These are phyloP conservation scores for Solanum pennellii DNA, from an alignment of 257 asterid species.

Conservation along the genomic window DNA sequence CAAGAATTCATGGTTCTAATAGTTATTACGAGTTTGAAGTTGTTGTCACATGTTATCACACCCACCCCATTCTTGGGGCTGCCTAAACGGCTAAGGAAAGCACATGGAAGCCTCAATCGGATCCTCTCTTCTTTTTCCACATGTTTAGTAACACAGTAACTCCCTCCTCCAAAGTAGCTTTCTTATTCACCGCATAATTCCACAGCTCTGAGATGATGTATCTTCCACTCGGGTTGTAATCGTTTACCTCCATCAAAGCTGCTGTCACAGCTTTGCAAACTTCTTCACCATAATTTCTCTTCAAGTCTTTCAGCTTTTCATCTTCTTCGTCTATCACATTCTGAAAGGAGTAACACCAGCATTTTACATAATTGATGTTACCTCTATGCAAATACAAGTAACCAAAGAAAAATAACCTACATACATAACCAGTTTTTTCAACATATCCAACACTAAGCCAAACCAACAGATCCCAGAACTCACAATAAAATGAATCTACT, in stretches of 20 bases:
- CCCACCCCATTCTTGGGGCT: not conserved
- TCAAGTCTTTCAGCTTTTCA: constrained; percentile 63
- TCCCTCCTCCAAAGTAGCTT: constrained; percentile 70
- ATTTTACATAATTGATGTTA: not conserved
- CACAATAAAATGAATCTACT: not conserved
- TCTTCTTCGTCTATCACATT: constrained; percentile 51
- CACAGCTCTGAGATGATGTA: constrained; percentile 68
- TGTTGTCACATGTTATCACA: not conserved
- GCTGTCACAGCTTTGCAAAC: constrained; percentile 55
- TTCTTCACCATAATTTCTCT: constrained; percentile 32
- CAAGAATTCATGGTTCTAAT: not conserved
- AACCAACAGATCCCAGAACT: not conserved
- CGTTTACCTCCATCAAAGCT: constrained; percentile 60
- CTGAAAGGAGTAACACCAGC: constrained; percentile 20
- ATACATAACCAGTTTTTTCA: not conserved
- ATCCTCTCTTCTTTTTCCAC: constrained; percentile 36
- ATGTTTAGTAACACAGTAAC: constrained; percentile 38
- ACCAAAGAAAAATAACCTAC: not conserved
- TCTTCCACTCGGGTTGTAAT: constrained; percentile 79
- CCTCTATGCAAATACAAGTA: not conserved
- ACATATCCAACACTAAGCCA: not conserved
- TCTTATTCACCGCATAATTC: constrained; percentile 60
- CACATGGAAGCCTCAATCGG: not conserved
- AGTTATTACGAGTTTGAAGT: not conserved
- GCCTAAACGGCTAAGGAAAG: not conserved